phyloP scores from a whole-genome alignment of 345 rosid genomes.

The Linum trigynum region DNA sequence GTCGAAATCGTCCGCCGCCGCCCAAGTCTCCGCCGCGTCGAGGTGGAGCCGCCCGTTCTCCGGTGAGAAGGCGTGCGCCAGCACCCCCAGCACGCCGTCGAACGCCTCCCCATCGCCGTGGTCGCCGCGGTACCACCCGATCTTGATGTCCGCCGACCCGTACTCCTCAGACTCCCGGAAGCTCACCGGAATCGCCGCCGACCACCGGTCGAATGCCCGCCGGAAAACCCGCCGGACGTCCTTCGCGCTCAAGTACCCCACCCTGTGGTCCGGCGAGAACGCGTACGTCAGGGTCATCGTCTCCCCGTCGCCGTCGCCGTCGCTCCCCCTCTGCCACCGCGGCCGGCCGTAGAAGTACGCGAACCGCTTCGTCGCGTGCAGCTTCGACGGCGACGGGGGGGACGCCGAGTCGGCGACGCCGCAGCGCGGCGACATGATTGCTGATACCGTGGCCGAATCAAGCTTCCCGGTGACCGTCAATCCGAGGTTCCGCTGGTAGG shows the following conservation, averaged over 20 bases:
- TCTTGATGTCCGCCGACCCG: slow-evolving; percentile 54
- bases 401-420: slow-evolving; percentile 35
- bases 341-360: slow-evolving; percentile 58
- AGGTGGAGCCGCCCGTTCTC: slow-evolving; percentile 71
- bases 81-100: slow-evolving; percentile 72
- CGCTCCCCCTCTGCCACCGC: slow-evolving; percentile 37
- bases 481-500: slow-evolving; percentile 46
- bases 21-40: slow-evolving; percentile 79
- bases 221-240: slow-evolving; percentile 36
- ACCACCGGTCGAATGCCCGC: slow-evolving; percentile 60
- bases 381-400: slow-evolving; percentile 13
- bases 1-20: slow-evolving; percentile 61
- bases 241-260: slow-evolving; percentile 25
- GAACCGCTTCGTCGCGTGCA: slow-evolving; percentile 28
- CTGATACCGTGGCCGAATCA: slow-evolving; percentile 36
- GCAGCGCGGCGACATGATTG: slow-evolving; percentile 43
- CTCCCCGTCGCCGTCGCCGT: neutral
- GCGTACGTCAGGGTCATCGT: slow-evolving; percentile 60
- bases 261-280: slow-evolving; percentile 47
- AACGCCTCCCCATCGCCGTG: slow-evolving; percentile 89
- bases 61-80: slow-evolving; percentile 77
- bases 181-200: slow-evolving; percentile 56
- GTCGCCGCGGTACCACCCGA: slow-evolving; percentile 70
- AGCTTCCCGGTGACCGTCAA: slow-evolving; percentile 43
- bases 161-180: slow-evolving; percentile 51